A percentile compares a stretch with the other conserved stretches of the same genome.
Evolutionary conservation across 2,329 filamentous ascomycete species (phyloP).

Genomic region (Pyrenophora tritici-repentis): DNA sequence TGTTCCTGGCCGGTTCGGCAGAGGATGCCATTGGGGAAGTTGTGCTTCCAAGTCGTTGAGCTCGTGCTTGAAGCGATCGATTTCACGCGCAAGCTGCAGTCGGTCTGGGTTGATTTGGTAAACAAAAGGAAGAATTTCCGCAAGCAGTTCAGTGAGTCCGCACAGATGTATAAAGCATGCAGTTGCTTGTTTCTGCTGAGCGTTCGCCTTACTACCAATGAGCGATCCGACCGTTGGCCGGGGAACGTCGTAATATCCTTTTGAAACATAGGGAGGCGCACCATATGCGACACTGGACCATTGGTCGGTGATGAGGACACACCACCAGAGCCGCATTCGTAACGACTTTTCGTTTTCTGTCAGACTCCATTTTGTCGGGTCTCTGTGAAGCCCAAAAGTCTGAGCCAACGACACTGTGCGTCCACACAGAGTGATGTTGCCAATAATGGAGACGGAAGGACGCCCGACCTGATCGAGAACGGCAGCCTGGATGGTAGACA

Average conservation of each 20-base stretch:
- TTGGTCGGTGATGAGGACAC: slow-evolving; percentile 61
- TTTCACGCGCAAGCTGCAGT: slow-evolving; percentile 31
- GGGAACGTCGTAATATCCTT: slow-evolving; percentile 62
- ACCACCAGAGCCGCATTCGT: slow-evolving; percentile 62
- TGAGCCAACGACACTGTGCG: slow-evolving; percentile 60
- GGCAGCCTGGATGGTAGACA: slow-evolving; percentile 48
- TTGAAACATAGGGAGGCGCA: slow-evolving; percentile 58
- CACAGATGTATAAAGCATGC: slow-evolving; percentile 61
- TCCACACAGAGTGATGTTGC: slow-evolving; percentile 60
- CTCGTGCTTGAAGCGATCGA: slow-evolving; percentile 40
- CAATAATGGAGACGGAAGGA: slow-evolving; percentile 48
- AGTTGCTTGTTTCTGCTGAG: slow-evolving; percentile 52
- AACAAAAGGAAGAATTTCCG: slow-evolving; percentile 46
- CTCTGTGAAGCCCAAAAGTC: slow-evolving; percentile 61
- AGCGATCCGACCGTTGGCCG: slow-evolving; percentile 54
- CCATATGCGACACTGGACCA: slow-evolving; percentile 64
- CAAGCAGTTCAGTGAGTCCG: slow-evolving; percentile 52
- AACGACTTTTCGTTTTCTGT: slow-evolving; percentile 57
- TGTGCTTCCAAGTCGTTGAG: slow-evolving; percentile 43
- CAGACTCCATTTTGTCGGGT: slow-evolving; percentile 60
- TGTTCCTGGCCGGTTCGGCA: slow-evolving; percentile 36
- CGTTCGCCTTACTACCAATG: slow-evolving; percentile 42
- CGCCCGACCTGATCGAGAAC: slow-evolving; percentile 50
- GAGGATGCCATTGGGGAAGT: slow-evolving; percentile 43
- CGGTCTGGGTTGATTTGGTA: slow-evolving; percentile 44